Conservation (phyloP, 805 yeast genomes). For the Metschnikowia reukaufii region DNA sequence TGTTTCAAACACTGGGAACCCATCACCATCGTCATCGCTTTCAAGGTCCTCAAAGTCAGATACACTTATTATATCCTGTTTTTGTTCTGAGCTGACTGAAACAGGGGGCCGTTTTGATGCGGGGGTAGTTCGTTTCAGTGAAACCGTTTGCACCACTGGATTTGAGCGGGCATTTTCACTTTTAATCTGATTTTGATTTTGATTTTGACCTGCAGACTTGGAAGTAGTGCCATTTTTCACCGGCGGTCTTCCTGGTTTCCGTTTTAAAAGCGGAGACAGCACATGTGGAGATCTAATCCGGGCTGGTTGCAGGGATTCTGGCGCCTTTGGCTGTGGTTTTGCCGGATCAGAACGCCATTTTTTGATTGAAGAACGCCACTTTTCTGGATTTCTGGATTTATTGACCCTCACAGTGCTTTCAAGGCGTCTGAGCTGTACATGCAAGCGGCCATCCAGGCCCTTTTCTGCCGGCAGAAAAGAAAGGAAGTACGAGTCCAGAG, state of each 20-base stretch:
- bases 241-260: constrained; percentile 2
- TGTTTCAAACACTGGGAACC: constrained; percentile 4
- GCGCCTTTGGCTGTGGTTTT: background rate
- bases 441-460: constrained; percentile 1
- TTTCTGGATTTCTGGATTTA: constrained; percentile 37
- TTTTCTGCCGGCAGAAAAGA: constrained; percentile 20
- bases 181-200: too few relatives aligned
- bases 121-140: background rate
- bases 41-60: constrained; percentile 41
- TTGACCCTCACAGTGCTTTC: constrained; percentile 35
- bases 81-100: constrained; percentile 5
- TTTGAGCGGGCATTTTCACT: background rate
- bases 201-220: background rate
- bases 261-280: constrained; percentile 8
- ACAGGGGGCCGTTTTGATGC: constrained; percentile 23
- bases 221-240: background rate
- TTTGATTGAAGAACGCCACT: constrained; percentile 25
- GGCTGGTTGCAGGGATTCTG: background rate
- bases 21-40: constrained; percentile 12
- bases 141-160: background rate
- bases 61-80: constrained; percentile 29
- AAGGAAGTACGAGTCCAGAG: constrained; percentile 34
- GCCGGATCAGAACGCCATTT: constrained; percentile 4
- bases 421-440: constrained; percentile 24
- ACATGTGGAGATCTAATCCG: constrained; percentile 3